Evolutionary conservation across 2,329 filamentous ascomycete species (phyloP), one percentile per base, ranked within the genome.

Genomic region (Oidium heveae): DNA sequence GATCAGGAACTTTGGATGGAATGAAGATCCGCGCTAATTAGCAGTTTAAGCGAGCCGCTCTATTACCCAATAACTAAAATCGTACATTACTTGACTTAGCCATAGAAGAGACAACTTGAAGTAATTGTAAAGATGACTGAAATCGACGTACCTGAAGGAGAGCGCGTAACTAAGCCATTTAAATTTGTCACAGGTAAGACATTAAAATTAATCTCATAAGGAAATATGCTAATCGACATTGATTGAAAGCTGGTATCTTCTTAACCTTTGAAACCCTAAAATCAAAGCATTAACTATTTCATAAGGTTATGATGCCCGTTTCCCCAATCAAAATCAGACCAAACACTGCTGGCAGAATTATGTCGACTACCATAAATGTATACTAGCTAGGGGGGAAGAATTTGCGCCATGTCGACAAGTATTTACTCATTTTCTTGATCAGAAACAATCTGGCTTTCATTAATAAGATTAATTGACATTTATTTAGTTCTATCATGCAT

Each of bases 271-370:
- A 49, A n/a, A 56, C 41, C 51, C 49, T 52, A 39, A 58, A 43
- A 5, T 44, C 28, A 39, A 43, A 20, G 41, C 37, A 61, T 59
- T 63, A 58, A 61, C 51, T 56, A 39, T 13, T 44, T 56, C 32
- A 52, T 60, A 65, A 95, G 91, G 91, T 76, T 94, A 93, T 75
- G 91, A 98, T 70, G 91, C 91, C 72, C 89, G 91, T 71, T 98
- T 96, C 76, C 91, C 91, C 68, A 94, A 98, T 77, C 75, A 80
- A 76, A 98, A 98, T 76, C 86, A 91, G 75, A 84, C 88, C 73
- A 95, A 95, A 84, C 88, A 98, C 80, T 98, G 91, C 86, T 98
- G 91, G 91, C 93, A 98, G 72, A 98, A 98, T 80, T 98, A 98
- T 74, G 91, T 98, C 75, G 91, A 98, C 73, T 96, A 98, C 79